Evolutionary conservation across 169 alveolate species (phyloP).

Genomic region (Plasmodium coatneyi): DNA sequence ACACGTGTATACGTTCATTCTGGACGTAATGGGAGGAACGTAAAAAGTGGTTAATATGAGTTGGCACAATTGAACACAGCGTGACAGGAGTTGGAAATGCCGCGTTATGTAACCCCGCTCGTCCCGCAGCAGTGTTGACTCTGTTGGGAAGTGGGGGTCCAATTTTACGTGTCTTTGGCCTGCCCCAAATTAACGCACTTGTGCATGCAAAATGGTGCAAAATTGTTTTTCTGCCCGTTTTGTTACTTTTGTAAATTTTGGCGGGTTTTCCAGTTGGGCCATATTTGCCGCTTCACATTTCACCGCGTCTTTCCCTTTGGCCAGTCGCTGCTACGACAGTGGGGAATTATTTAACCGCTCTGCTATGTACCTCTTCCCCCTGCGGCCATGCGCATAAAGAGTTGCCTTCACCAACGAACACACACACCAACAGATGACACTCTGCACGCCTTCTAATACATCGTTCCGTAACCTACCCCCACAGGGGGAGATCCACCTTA

Average conservation of each 20-base stretch:
- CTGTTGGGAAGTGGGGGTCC: not conserved
- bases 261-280: not conserved
- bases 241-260: not conserved
- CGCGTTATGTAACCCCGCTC: not conserved
- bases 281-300: not conserved
- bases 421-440: not conserved
- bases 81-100: not conserved
- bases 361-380: not conserved
- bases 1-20: not conserved
- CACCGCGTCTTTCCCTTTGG: not conserved
- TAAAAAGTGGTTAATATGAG: not conserved
- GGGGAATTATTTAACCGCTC: not conserved
- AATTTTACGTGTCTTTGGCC: not conserved
- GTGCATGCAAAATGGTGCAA: slow-evolving; percentile 69
- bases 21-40: not conserved
- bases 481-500: not conserved
- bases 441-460: not conserved
- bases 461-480: not conserved
- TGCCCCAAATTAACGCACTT: not conserved
- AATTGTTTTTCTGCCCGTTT: not conserved
- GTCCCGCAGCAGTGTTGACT: not conserved
- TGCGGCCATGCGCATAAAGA: not conserved
- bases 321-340: not conserved
- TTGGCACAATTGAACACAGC: not conserved
- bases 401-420: not conserved